Evolutionary conservation across 805 yeast genomes (phyloP).

Genomic region (Hanseniaspora osmophila): DNA sequence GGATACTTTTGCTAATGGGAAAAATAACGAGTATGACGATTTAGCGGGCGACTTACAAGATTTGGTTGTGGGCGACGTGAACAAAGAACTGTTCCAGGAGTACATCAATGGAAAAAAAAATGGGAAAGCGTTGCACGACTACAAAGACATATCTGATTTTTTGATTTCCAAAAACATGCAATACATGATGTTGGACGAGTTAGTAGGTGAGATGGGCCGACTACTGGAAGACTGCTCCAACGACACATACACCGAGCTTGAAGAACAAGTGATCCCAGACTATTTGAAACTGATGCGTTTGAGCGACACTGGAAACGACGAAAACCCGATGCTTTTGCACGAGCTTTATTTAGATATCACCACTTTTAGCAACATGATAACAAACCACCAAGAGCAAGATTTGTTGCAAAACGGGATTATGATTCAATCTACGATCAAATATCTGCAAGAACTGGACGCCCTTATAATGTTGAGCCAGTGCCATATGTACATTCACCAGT

Average conservation of each 20-base stretch:
- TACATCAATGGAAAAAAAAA: neutral
- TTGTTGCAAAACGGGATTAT: neutral
- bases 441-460: neutral
- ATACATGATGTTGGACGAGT: constrained; percentile 18
- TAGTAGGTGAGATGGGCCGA: constrained; percentile 13
- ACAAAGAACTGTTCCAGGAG: neutral
- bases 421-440: neutral
- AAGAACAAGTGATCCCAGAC: neutral
- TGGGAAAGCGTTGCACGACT: neutral
- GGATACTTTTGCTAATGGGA: neutral
- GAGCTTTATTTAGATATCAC: neutral
- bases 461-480: neutral
- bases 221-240: neutral
- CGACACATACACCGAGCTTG: neutral
- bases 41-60: neutral
- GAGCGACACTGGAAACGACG: neutral
- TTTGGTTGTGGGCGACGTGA: neutral
- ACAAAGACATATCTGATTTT: constrained; percentile 17
- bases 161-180: constrained; percentile 20
- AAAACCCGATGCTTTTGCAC: neutral
- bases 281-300: neutral
- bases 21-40: neutral
- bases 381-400: neutral
- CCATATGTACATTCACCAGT: neutral
- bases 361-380: neutral